Conservation (phyloP, 768 basidiomycete genomes). For the Coprinellus micaceus region DNA sequence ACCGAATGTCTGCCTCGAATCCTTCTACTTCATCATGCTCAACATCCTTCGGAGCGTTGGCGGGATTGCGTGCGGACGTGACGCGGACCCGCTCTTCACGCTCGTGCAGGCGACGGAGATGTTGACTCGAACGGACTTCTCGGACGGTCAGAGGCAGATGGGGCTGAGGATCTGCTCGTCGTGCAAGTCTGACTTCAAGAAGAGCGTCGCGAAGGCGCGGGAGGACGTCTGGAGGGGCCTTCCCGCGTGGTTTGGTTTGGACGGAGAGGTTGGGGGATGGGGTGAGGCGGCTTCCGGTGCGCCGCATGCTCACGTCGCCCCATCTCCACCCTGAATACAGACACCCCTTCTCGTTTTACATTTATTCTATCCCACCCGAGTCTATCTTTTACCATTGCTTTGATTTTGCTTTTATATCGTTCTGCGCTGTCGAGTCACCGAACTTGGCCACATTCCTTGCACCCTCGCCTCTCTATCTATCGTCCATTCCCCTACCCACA, state of each 20-base stretch:
- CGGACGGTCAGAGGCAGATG: constrained; percentile 52
- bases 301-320: too few relatives aligned
- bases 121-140: constrained; percentile 68
- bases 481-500: too few relatives aligned
- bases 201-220: constrained; percentile 44
- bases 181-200: constrained; percentile 44
- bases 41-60: constrained; percentile 68
- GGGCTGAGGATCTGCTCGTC: constrained; percentile 34
- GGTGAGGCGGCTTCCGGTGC: too few relatives aligned
- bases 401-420: too few relatives aligned
- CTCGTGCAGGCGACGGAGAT: constrained; percentile 67
- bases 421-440: too few relatives aligned
- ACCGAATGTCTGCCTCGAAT: constrained; percentile 51
- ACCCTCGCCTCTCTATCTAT: too few relatives aligned
- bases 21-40: constrained; percentile 74
- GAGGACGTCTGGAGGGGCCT: constrained; percentile 60
- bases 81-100: constrained; percentile 71
- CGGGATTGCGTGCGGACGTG: constrained; percentile 67
- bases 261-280: too few relatives aligned
- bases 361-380: too few relatives aligned
- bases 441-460: too few relatives aligned
- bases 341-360: too few relatives aligned
- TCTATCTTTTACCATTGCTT: too few relatives aligned
- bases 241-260: constrained; percentile 62
- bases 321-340: too few relatives aligned